A percentile compares a stretch with the other conserved stretches of the same genome.
phyloP scores from a whole-genome alignment of 2,329 filamentous ascomycete species.

The Drechslera avenae region DNA sequence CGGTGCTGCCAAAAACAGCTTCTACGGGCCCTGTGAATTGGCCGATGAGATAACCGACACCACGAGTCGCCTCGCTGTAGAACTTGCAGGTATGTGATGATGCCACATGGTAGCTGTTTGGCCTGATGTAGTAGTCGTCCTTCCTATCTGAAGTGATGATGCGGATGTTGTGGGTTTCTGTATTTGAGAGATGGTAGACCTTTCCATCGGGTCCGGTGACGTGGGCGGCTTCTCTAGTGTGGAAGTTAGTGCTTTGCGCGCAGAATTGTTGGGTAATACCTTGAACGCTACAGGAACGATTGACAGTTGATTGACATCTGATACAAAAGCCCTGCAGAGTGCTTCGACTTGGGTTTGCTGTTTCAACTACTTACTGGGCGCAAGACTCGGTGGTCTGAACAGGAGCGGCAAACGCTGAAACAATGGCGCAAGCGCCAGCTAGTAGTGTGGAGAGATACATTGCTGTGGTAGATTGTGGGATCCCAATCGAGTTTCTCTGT shows the following conservation, averaged over 20 bases:
- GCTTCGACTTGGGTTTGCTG: background rate
- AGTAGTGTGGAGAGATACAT: background rate
- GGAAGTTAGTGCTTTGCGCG: background rate
- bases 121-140: slow-evolving; percentile 8
- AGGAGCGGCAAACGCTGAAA: background rate
- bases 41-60: slow-evolving; percentile 12
- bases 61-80: slow-evolving; percentile 5
- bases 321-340: too few species aligned
- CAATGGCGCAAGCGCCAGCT: background rate
- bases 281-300: too few species aligned
- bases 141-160: slow-evolving; percentile 2
- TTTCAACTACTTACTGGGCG: background rate
- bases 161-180: background rate
- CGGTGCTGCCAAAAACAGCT: background rate
- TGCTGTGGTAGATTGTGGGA: background rate
- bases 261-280: background rate
- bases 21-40: slow-evolving; percentile 6
- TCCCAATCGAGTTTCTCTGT: background rate
- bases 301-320: too few species aligned
- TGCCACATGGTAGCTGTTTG: slow-evolving; percentile 7
- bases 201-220: slow-evolving; percentile 2
- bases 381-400: background rate
- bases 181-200: slow-evolving; percentile 8
- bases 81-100: slow-evolving; percentile 8
- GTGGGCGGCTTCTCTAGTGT: background rate